Evolutionary conservation across 305 asterid species (phyloP).

Genomic region (Plantago rigida): DNA sequence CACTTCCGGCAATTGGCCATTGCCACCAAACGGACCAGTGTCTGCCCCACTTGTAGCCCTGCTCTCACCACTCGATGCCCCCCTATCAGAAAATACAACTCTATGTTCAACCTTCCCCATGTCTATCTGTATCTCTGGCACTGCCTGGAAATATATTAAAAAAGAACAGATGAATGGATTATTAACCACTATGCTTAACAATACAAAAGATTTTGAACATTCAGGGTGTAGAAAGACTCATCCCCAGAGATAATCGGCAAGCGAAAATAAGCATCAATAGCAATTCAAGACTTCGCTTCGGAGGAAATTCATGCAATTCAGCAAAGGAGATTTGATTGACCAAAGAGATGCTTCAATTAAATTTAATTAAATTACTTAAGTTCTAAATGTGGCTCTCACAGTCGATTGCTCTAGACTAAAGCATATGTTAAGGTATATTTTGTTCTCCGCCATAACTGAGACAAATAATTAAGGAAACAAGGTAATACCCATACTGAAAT

Average conservation of each 20-base stretch:
- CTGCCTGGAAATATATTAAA: slow-evolving; percentile 31
- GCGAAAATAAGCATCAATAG: not conserved
- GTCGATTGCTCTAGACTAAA: not conserved
- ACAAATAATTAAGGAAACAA: not conserved
- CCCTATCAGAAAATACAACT: slow-evolving; percentile 61
- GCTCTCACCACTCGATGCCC: slow-evolving; percentile 77
- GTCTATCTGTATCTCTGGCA: slow-evolving; percentile 66
- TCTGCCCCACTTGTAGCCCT: slow-evolving; percentile 64
- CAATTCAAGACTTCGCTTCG: not conserved
- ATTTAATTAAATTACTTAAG: too few species aligned
- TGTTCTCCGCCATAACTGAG: not conserved
- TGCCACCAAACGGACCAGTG: slow-evolving; percentile 50
- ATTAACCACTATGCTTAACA: too few species aligned
- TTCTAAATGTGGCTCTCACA: too few species aligned
- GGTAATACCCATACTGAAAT: not conserved
- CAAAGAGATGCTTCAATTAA: too few species aligned
- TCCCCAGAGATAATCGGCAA: too few species aligned
- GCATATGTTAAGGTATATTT: too few species aligned
- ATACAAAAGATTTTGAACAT: not conserved
- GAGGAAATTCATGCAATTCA: not conserved
- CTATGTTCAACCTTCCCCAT: slow-evolving; percentile 76
- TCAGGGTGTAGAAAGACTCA: not conserved
- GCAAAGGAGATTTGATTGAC: not conserved
- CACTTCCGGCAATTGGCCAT: slow-evolving; percentile 70
- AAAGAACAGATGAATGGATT: not conserved